These are phyloP conservation scores for Ustilago lituana DNA, from an alignment of 1,284 basidiomycete genomes.

Conservation along the genomic window DNA sequence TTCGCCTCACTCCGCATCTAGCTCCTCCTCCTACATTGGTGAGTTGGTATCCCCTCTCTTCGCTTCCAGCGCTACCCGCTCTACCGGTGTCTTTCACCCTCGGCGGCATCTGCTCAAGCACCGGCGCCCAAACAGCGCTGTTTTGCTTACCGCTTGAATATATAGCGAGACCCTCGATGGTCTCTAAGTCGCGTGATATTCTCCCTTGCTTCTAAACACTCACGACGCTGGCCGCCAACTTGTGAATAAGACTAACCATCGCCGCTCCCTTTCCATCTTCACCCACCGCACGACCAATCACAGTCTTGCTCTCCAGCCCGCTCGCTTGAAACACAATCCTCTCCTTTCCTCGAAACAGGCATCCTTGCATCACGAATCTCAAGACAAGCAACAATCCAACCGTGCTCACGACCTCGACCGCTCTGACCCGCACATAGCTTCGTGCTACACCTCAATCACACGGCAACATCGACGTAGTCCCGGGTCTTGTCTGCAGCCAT, in stretches of 20 bases:
- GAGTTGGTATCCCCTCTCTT: not conserved
- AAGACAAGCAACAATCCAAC: not conserved
- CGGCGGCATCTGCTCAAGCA: not conserved
- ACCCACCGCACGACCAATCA: not conserved
- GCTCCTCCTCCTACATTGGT: conserved; percentile 1
- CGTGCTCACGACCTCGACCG: not conserved
- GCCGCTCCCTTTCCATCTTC: not conserved
- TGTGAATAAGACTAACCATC: conserved; percentile 3
- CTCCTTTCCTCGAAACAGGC: not conserved
- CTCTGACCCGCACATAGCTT: not conserved
- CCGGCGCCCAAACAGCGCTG: not conserved
- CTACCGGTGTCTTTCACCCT: not conserved
- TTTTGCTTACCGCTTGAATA: conserved; percentile 3
- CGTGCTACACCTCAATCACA: not conserved
- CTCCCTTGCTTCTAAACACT: conserved; percentile 5
- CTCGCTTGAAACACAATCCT: too few species aligned
- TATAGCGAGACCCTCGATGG: conserved; percentile 5
- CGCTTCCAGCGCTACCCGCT: not conserved
- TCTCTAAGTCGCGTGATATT: not conserved
- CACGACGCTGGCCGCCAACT: conserved; percentile 18
- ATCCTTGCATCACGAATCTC: conserved; percentile 1
- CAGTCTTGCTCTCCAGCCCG: too few species aligned
- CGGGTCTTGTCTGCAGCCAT: conserved; percentile 16
- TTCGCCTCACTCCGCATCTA: conserved; percentile 25
- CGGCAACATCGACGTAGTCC: not conserved